phyloP scores from a whole-genome alignment of 805 yeast species.

The Priceomyces carsonii region DNA sequence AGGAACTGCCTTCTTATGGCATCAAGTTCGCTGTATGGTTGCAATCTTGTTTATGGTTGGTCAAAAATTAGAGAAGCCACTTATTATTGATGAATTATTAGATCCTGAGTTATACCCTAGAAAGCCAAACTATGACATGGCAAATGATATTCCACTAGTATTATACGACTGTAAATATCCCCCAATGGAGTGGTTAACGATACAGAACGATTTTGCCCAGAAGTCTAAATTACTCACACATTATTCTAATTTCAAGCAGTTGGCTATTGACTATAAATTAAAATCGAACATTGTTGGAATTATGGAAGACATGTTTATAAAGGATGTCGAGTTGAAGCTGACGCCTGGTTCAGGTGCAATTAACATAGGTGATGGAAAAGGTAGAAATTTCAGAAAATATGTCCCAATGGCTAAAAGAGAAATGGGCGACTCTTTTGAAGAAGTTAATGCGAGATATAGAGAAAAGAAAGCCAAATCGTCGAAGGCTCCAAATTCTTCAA shows the following conservation, averaged over 20 bases:
- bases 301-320: conserved; percentile 40
- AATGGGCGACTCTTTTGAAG: conserved; percentile 63
- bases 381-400: conserved; percentile 58
- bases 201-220: conserved; percentile 26
- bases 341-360: conserved; percentile 30
- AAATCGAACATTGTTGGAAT: conserved; percentile 55
- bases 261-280: conserved; percentile 56
- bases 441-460: conserved; percentile 63
- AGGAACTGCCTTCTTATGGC: conserved; percentile 96
- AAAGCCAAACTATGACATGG: conserved; percentile 85
- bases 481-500: background rate
- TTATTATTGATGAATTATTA: conserved; percentile 57
- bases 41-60: conserved; percentile 82
- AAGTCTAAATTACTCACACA: conserved; percentile 41
- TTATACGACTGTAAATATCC: conserved; percentile 82
- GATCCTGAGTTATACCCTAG: conserved; percentile 57
- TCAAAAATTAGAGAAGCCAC: conserved; percentile 66
- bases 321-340: conserved; percentile 15
- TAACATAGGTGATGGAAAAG: conserved; percentile 79
- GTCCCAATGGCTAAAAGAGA: conserved; percentile 58
- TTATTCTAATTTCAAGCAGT: conserved; percentile 45
- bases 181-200: conserved; percentile 64
- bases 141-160: conserved; percentile 83
- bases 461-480: conserved; percentile 30
- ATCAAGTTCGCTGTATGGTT: conserved; percentile 95